Percentiles rank a stretch among this genome's conserved stretches.
These are phyloP conservation scores for Leccinum griseonigrum DNA, from an alignment of 1,284 basidiomycete genomes.

Conservation along the genomic window DNA sequence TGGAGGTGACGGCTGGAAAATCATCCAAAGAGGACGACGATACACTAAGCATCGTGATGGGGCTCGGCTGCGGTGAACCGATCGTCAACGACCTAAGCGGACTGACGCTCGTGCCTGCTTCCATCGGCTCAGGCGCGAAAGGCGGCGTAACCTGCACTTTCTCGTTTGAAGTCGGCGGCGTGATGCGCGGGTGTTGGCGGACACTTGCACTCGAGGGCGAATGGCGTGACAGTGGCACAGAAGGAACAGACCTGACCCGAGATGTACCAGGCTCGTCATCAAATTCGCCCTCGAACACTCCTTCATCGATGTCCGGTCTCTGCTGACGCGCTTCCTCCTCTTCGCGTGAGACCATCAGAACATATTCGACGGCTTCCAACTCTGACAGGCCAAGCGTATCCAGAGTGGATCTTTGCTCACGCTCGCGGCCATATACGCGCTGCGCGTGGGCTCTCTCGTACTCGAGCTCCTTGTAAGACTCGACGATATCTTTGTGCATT, in stretches of 20 bases:
- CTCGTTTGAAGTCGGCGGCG: constrained; percentile 35
- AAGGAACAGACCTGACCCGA: constrained; percentile 4
- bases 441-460: constrained; percentile 42
- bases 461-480: constrained; percentile 54
- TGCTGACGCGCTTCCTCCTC: constrained; percentile 47
- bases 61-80: constrained; percentile 8
- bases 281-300: constrained; percentile 57
- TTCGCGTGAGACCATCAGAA: constrained; percentile 83
- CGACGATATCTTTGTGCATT: constrained; percentile 60
- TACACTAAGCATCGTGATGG: constrained; percentile 7
- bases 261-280: constrained; percentile 40
- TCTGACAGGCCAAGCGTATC: constrained; percentile 73
- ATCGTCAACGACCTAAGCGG: constrained; percentile 18
- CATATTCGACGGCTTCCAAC: constrained; percentile 76
- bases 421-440: constrained; percentile 45
- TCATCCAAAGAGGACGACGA: constrained; percentile 28
- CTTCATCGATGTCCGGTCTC: constrained; percentile 39
- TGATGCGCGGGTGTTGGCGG: constrained; percentile 23
- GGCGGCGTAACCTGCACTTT: constrained; percentile 41
- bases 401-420: constrained; percentile 55
- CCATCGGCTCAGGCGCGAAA: constrained; percentile 39
- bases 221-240: constrained; percentile 3
- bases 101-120: constrained; percentile 37
- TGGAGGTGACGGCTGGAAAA: constrained; percentile 32
- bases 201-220: constrained; percentile 7